Percentiles rank a stretch among this genome's conserved stretches.
Evolutionary conservation across 2,329 filamentous ascomycete species (phyloP).

Genomic region (Raffaelea ambrosiae): DNA sequence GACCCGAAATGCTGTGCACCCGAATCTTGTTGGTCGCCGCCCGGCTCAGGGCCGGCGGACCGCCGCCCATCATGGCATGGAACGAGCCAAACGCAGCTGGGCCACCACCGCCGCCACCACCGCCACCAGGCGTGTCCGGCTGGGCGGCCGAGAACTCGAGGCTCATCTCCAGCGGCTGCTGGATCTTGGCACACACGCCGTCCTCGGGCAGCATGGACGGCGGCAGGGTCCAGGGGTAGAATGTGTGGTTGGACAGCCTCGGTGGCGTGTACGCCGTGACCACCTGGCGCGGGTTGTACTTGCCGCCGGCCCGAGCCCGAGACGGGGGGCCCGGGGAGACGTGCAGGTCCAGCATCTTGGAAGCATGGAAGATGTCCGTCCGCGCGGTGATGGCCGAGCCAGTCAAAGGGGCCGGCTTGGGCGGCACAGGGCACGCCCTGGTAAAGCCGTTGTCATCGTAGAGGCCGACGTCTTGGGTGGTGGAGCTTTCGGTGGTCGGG

Average conservation of each 20-base stretch:
- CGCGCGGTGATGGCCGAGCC: conserved; percentile 74
- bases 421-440: conserved; percentile 59
- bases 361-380: conserved; percentile 78
- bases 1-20: conserved; percentile 44
- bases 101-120: conserved; percentile 10
- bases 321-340: conserved; percentile 53
- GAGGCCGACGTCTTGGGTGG: conserved; percentile 22
- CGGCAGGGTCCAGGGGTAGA: conserved; percentile 91
- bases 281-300: neutral
- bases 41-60: conserved; percentile 32
- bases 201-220: conserved; percentile 63
- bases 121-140: conserved; percentile 24
- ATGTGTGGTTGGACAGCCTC: conserved; percentile 55
- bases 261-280: too few species aligned
- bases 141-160: conserved; percentile 52
- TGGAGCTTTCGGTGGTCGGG: conserved; percentile 15
- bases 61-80: conserved; percentile 31
- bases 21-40: conserved; percentile 36
- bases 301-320: neutral
- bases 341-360: conserved; percentile 74
- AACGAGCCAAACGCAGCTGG: conserved; percentile 29
- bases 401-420: conserved; percentile 52
- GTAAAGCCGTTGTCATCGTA: conserved; percentile 39
- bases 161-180: conserved; percentile 59
- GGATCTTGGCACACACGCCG: conserved; percentile 67